Base-by-base conservation (phyloP, 148 eudicot species). In the Diospyros kaki region DNA sequence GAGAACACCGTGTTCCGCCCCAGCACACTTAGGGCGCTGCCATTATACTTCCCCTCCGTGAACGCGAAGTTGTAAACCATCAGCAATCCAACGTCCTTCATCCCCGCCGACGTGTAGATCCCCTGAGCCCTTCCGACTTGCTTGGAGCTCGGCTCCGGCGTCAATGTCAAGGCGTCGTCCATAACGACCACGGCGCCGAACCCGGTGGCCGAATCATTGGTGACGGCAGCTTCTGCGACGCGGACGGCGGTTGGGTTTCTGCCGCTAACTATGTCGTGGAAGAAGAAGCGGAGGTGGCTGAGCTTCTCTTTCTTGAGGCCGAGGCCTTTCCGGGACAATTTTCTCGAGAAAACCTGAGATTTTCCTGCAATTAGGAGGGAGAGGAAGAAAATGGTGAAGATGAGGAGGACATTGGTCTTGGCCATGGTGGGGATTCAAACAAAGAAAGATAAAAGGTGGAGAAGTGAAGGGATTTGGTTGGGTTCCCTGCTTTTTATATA, bases 221-320 rank as follows among this genome's bases (percentile, higher is more conserved):
- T 71, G 61, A 76, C 50, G 73, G 72, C 15, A 5, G 83, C 59
- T 4, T 67, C 46, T 2, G 82, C 84, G 3, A 84, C 73, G 7
- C 40, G 46, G 76, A 78, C 55, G 0, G 84, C 82, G 1, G 87
- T 84, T 2, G 84, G 78, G 54, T 76, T 68, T 45, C n/a, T 54
- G 41, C 84, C 84, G 39, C 73, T 43, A 17, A 84, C 77, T 11
- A 78, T 78, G 82, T 87, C 90, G 39, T 87, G 90, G 73, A 75
- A 84, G 81, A 75, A 84, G 77, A 86, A 86, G 72, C 62, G 82
- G 42, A 85, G 82, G 66, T 85, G 86, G 62, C 84, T 83, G 9
- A 83, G 84, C 15, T 83, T 83, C 58, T 85, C 80, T 39, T 43
- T 77, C 14, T 68, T 72, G 9, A 80, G 73, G 53, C 87, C 80